A percentile compares a stretch with the other conserved stretches of the same genome.
These are phyloP conservation scores for Globisporangium alternatum DNA, from an alignment of 352 stramenopile genomes.

Conservation along the genomic window DNA sequence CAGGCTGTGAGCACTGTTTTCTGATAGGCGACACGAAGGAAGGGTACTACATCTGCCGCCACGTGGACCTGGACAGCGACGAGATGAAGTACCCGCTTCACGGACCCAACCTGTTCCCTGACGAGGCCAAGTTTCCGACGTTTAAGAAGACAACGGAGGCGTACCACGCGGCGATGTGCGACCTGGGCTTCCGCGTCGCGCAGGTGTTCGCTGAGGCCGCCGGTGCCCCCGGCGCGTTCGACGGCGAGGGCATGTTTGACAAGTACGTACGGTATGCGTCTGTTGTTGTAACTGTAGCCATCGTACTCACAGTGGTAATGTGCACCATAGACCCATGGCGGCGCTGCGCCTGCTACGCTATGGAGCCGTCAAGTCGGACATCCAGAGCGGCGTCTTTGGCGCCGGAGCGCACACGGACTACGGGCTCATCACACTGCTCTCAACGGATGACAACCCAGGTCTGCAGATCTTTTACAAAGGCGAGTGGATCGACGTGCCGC, in stretches of 20 bases:
- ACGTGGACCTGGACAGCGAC: constrained; percentile 45
- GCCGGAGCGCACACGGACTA: constrained; percentile 79
- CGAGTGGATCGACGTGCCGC: constrained; percentile 62
- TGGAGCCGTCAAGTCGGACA: constrained; percentile 57
- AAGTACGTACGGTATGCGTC: constrained; percentile 20
- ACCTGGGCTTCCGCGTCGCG: constrained; percentile 45
- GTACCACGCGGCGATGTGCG: constrained; percentile 53
- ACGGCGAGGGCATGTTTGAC: constrained; percentile 56
- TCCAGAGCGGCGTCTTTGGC: constrained; percentile 59
- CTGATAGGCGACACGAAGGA: constrained; percentile 63
- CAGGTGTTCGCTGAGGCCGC: constrained; percentile 57
- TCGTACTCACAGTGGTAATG: background rate
- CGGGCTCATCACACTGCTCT: constrained; percentile 64
- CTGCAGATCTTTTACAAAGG: constrained; percentile 57
- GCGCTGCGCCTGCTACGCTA: constrained; percentile 80
- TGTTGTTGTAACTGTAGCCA: background rate
- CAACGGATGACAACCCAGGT: constrained; percentile 51
- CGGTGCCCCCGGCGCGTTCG: constrained; percentile 45
- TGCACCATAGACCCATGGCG: constrained; percentile 48
- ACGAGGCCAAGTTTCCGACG: constrained; percentile 32
- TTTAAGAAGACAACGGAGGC: constrained; percentile 49
- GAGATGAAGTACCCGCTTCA: constrained; percentile 63
- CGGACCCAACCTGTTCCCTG: constrained; percentile 63
- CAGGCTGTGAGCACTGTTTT: background rate
- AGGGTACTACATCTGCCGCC: constrained; percentile 76